phyloP scores from a whole-genome alignment of 2,329 filamentous ascomycete species.

The Sporothrix variecibatus region DNA sequence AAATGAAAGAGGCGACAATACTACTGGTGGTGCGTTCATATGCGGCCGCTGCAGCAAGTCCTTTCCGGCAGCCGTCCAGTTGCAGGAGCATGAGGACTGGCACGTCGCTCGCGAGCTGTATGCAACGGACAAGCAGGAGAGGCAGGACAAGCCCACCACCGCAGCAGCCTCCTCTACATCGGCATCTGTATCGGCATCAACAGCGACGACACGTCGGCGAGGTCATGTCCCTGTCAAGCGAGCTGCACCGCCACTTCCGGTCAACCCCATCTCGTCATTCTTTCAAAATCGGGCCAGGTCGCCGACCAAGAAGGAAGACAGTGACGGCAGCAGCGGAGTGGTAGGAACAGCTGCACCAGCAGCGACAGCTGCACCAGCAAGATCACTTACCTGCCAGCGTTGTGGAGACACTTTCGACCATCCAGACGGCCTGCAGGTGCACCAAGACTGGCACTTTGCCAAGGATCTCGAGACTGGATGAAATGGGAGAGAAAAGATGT shows the following conservation, averaged over 20 bases:
- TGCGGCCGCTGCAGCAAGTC: slow-evolving; percentile 68
- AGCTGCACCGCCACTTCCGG: background rate
- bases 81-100: slow-evolving; percentile 85
- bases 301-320: background rate
- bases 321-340: too few relatives aligned
- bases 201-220: background rate
- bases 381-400: slow-evolving; percentile 54
- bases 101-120: slow-evolving; percentile 89
- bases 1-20: background rate
- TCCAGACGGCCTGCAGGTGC: slow-evolving; percentile 66
- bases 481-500: slow-evolving; percentile 53
- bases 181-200: background rate
- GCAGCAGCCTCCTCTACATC: too few relatives aligned
- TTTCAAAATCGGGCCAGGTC: slow-evolving; percentile 18
- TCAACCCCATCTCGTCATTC: slow-evolving; percentile 28
- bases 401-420: slow-evolving; percentile 65
- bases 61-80: slow-evolving; percentile 57
- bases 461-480: slow-evolving; percentile 67
- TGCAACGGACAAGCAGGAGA: slow-evolving; percentile 42
- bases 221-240: slow-evolving; percentile 15
- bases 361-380: background rate
- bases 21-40: slow-evolving; percentile 26
- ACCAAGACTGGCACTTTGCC: slow-evolving; percentile 93
- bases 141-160: slow-evolving; percentile 38
- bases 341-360: background rate